These are phyloP conservation scores for Serpula lacrymans DNA, from an alignment of 768 basidiomycete species.

Conservation along the genomic window DNA sequence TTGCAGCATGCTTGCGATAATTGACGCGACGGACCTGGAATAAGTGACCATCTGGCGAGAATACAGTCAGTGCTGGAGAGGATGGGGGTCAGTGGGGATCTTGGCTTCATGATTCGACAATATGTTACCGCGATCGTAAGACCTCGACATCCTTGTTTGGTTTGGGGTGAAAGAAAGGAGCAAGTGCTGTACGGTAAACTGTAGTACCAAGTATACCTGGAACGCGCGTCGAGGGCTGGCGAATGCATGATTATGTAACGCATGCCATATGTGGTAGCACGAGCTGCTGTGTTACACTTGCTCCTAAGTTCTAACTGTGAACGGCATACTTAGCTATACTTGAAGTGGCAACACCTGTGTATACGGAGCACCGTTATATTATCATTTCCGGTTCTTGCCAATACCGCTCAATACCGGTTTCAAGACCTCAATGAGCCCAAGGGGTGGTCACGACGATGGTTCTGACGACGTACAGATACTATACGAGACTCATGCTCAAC, in stretches of 20 bases:
- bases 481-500: no score
- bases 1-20: slow-evolving; percentile 10
- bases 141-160: slow-evolving; percentile 78
- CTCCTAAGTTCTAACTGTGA: background rate
- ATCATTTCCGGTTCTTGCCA: no score
- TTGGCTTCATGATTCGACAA: no score
- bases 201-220: slow-evolving; percentile 11
- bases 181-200: slow-evolving; percentile 8
- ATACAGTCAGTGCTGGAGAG: slow-evolving; percentile 83
- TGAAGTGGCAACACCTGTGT: no score
- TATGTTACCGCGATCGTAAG: slow-evolving; percentile 88
- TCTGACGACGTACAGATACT: no score
- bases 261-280: background rate
- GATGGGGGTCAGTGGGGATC: slow-evolving; percentile 5
- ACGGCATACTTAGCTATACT: no score
- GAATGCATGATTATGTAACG: slow-evolving; percentile 25
- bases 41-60: slow-evolving; percentile 98
- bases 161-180: slow-evolving; percentile 5
- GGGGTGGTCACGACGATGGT: no score
- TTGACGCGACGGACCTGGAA: slow-evolving; percentile 71
- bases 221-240: slow-evolving; percentile 50
- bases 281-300: slow-evolving; percentile 4
- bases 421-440: no score
- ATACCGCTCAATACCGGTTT: no score
- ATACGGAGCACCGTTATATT: no score